Evolutionary conservation across 129 eudicot genomes (phyloP), one percentile per base, ranked within the genome.

Genomic region (Artemisia tridentata): DNA sequence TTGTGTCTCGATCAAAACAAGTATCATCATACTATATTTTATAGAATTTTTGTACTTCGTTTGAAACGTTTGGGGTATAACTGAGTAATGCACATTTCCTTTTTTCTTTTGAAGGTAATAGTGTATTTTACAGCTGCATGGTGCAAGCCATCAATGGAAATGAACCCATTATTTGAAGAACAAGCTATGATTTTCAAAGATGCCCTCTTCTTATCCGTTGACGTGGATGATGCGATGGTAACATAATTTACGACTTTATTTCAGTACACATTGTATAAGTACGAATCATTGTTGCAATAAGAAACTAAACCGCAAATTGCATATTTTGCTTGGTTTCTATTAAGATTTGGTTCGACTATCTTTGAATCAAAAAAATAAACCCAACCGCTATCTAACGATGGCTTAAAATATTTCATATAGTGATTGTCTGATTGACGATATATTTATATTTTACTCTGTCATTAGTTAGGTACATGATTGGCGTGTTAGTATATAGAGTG

Each of bases 211-310:
- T 73, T 88, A 41, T 50, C 66, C 0, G 76, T 88, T 1, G 95
- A 88, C 56, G 90, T 84, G 2, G 95, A 84, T 67, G 87, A 85
- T 6, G 86, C 73, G 16, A 78, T 81, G 92, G 92, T 86, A 86
- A 18, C 1, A 11, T 3, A 53, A 23, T 23, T 23, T 23, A 23
- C 25, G 2, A 23, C 31, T 27, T 3, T 27, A 27, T 27, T 31
- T 34, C 43, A 54, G 12, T 21, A 18, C 5, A 54, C 25, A 5
- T 54, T 54, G 27, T 54, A 54, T 5, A 18, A 7, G 29, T 9
- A 20, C 12, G 12, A 18, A 10, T 55, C 61, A 8, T 18, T 55
- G 27, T 4, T 14, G 14, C 19, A 8, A 11, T 25, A 31, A 19
- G 43, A 7, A 59, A 59, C 43, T 59, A 25, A 59, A 59, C 7